Percentiles rank a stretch among this genome's conserved stretches.
Conservation (phyloP, 495 filamentous ascomycete species). For the Neurospora terricola region DNA sequence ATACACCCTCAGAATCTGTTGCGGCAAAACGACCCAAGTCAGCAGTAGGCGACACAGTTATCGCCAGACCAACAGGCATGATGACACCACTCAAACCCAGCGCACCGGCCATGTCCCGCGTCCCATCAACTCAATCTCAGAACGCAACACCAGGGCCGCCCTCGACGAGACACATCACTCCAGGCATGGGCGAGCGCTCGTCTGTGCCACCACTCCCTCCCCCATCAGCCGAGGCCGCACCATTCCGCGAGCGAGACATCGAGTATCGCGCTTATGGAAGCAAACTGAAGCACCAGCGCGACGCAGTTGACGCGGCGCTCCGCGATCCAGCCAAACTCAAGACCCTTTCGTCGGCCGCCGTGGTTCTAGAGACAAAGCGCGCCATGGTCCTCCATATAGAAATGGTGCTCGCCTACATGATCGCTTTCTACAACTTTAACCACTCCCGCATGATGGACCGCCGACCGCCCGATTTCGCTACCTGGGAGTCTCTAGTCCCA, state of each 20-base stretch:
- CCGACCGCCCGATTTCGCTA: slow-evolving; percentile 9
- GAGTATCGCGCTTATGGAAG: slow-evolving; percentile 24
- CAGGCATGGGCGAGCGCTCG: slow-evolving; percentile 25
- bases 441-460: slow-evolving; percentile 13
- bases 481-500: slow-evolving; percentile 22
- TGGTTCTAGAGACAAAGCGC: slow-evolving; percentile 15
- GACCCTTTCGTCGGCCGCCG: background rate
- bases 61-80: slow-evolving; percentile 18
- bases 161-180: slow-evolving; percentile 26
- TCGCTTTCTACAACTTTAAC: slow-evolving; percentile 24
- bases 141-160: slow-evolving; percentile 27
- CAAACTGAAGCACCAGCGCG: slow-evolving; percentile 36
- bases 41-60: slow-evolving; percentile 8
- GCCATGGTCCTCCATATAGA: slow-evolving; percentile 27
- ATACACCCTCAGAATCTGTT: slow-evolving; percentile 12
- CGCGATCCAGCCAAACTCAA: slow-evolving; percentile 8
- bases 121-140: slow-evolving; percentile 36
- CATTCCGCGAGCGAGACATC: slow-evolving; percentile 11
- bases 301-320: slow-evolving; percentile 30
- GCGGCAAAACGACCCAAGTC: slow-evolving; percentile 25
- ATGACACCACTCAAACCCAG: slow-evolving; percentile 35
- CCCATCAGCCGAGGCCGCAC: slow-evolving; percentile 18
- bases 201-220: background rate
- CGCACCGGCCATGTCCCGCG: slow-evolving; percentile 36
- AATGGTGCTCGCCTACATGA: slow-evolving; percentile 33